A percentile compares a stretch with the other conserved stretches of the same genome.
These are phyloP conservation scores for Aspergillus cavernicola DNA, from an alignment of 495 filamentous ascomycete genomes.

Conservation along the genomic window DNA sequence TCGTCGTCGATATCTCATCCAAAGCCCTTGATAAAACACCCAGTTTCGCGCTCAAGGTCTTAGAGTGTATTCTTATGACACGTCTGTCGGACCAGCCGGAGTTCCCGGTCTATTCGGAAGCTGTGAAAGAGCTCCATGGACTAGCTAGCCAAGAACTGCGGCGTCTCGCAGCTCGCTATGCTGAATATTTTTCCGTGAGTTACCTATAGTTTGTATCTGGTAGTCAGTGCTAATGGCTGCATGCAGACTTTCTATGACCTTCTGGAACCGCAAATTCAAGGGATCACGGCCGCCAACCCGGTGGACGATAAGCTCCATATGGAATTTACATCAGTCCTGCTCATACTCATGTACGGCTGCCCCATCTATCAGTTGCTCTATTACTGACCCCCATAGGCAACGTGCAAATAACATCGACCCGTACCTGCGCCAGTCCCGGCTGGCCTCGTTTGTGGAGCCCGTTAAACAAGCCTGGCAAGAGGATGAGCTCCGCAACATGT, in stretches of 20 bases:
- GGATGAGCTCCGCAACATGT: constrained; percentile 58
- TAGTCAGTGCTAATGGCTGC: neutral
- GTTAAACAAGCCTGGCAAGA: constrained; percentile 79
- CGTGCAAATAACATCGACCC: constrained; percentile 73
- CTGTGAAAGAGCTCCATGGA: constrained; percentile 82
- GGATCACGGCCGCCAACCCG: constrained; percentile 67
- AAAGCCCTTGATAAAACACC: constrained; percentile 74
- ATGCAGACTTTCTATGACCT: constrained; percentile 75
- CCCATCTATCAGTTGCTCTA: neutral
- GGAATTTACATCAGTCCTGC: constrained; percentile 67
- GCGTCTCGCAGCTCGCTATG: constrained; percentile 82
- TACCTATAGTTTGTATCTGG: constrained; percentile 6
- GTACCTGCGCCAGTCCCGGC: constrained; percentile 55
- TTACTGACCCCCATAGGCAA: constrained; percentile 51
- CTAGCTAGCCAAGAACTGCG: constrained; percentile 83
- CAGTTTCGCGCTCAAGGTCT: constrained; percentile 76
- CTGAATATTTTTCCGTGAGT: constrained; percentile 75
- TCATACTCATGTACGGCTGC: constrained; percentile 75
- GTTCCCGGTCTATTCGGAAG: constrained; percentile 73
- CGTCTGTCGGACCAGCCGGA: constrained; percentile 64
- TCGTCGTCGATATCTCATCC: constrained; percentile 80
- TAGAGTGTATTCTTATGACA: constrained; percentile 86
- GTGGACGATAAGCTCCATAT: constrained; percentile 72
- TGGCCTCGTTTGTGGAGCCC: constrained; percentile 72
- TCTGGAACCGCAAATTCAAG: constrained; percentile 75